These are phyloP conservation scores for Ophiostoma sp. DNA, from an alignment of 2,329 filamentous ascomycete species.

Conservation along the genomic window DNA sequence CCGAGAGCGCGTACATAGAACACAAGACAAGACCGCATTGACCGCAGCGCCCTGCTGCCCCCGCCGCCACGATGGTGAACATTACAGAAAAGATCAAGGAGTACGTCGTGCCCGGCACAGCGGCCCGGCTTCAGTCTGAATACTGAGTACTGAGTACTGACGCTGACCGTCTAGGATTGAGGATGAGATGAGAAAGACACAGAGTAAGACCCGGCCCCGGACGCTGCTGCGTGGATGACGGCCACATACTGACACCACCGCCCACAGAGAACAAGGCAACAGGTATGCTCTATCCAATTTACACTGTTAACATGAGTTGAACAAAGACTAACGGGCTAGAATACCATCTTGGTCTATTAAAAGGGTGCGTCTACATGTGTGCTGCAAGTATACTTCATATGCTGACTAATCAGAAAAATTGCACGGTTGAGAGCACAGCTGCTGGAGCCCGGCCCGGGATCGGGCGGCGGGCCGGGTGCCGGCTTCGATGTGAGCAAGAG, in stretches of 20 bases:
- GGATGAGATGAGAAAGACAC: constrained; percentile 98
- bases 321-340: constrained; percentile 49
- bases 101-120: constrained; percentile 46
- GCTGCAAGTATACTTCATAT: not conserved
- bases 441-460: constrained; percentile 77
- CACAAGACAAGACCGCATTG: not conserved
- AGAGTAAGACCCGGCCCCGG: constrained; percentile 57
- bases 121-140: not conserved
- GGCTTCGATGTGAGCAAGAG: constrained; percentile 95
- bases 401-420: constrained; percentile 66
- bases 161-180: constrained; percentile 69
- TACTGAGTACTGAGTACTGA: not conserved
- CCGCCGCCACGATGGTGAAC: constrained; percentile 73
- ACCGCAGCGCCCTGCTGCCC: constrained; percentile 25
- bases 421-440: constrained; percentile 90
- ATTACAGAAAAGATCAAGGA: constrained; percentile 99
- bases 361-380: constrained; percentile 61
- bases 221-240: not conserved
- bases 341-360: constrained; percentile 95
- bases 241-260: constrained; percentile 19
- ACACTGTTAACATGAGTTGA: too few species aligned
- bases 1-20: not conserved
- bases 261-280: constrained; percentile 92
- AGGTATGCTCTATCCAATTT: constrained; percentile 53
- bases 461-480: constrained; percentile 69